Evolutionary conservation across 805 yeast species (phyloP).

Genomic region (Yarrowia sp.): DNA sequence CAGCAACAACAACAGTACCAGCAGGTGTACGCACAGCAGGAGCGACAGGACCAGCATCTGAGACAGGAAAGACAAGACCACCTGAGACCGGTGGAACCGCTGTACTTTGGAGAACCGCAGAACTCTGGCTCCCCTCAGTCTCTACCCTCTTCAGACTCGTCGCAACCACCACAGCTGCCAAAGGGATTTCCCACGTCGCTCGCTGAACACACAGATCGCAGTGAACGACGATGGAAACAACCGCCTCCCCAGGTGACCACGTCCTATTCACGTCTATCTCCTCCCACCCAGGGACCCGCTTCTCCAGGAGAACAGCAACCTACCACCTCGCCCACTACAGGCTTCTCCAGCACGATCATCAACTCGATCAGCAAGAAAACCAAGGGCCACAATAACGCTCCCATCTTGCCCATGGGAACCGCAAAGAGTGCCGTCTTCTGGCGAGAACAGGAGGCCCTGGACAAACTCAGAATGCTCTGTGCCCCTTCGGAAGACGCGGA

Average conservation of each 20-base stretch:
- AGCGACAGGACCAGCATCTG: neutral
- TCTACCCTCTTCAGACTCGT: neutral
- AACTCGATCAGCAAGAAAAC: constrained; percentile 15
- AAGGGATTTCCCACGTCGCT: constrained; percentile 13
- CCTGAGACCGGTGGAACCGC: neutral
- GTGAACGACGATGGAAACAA: constrained; percentile 27
- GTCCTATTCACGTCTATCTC: constrained; percentile 6
- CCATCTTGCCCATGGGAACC: constrained; percentile 32
- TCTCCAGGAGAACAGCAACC: neutral
- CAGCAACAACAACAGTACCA: neutral
- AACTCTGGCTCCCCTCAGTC: no score
- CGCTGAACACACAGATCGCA: constrained; percentile 21
- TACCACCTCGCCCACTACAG: constrained; percentile 7
- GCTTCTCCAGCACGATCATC: constrained; percentile 13
- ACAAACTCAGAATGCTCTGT: constrained; percentile 30
- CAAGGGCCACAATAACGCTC: neutral
- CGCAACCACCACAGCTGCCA: neutral
- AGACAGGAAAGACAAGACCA: neutral
- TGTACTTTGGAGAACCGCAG: constrained; percentile 3
- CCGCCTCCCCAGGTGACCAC: constrained; percentile 23
- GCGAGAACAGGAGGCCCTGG: constrained; percentile 20
- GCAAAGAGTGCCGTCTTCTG: constrained; percentile 24
- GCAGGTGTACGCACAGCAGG: neutral
- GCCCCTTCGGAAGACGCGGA: constrained; percentile 16
- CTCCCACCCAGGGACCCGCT: constrained; percentile 1